Evolutionary conservation across 2,329 filamentous ascomycete genomes (phyloP), one percentile per base, ranked within the genome.

Genomic region (Parascedosporium putredinis): DNA sequence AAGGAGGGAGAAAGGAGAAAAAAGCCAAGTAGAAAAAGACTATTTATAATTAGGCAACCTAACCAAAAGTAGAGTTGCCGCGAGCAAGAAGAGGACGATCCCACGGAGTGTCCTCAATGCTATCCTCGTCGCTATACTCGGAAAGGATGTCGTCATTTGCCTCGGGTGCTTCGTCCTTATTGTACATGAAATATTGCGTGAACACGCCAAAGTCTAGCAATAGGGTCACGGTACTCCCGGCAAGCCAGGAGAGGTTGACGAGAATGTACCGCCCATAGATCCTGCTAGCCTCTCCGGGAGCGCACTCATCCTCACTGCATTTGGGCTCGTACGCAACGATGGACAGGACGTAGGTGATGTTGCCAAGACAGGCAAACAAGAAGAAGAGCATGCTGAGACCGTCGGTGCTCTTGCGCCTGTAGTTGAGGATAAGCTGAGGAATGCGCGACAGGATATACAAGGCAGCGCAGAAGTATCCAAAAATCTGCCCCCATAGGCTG

Each of bases 321-420:
- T 76, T 70, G 0, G 90, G 88, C 52, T 90, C 87, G 60, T 89
- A 97, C 1, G 89, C 90, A 55, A 97, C 76, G 57, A 98, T 97
- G 33, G 84, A 90, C 33, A 95, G 71, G 16, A 96, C 90, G 60
- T 94, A 97, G 0, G 90, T 96, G 55, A 95, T 66, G 64, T 98
- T 98, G 2, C 93, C 93, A 5, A 97, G 79, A 62, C 91, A 97
- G 4, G 93, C 93, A 63, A 98, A 97, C 20, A 97, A 73, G 70
- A 97, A 97, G 68, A 97, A 98, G 9, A 97, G 76, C 69, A 96
- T 82, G 55, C 86, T 91, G 18, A 98, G 84, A 3, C 93, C 93
- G 50, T 97, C 90, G 1, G 90, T 96, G 40, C 84, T 90, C 69
- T 95, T 95, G 54, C 93, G 84, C 18, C 87, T 81, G 70, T 88